These are phyloP conservation scores for Apiospora saccharicola DNA, from an alignment of 2,329 filamentous ascomycete genomes.

Conservation along the genomic window DNA sequence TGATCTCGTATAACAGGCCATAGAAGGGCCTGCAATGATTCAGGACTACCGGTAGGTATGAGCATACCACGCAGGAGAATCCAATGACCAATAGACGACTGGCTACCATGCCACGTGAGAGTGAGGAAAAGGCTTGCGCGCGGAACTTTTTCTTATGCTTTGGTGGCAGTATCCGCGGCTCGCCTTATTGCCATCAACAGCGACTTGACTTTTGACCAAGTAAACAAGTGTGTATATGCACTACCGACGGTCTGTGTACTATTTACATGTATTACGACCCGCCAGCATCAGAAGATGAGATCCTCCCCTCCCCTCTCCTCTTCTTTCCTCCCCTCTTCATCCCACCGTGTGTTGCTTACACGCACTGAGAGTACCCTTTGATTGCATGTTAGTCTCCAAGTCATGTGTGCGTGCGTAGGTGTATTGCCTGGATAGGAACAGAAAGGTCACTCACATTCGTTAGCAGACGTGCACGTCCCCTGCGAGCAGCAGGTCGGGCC, in stretches of 20 bases:
- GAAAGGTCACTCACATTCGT: not conserved
- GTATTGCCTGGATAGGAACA: not conserved
- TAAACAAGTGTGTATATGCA: not conserved
- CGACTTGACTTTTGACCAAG: too few species aligned
- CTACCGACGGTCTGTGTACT: not conserved
- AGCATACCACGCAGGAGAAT: too few species aligned
- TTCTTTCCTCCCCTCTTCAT: not conserved
- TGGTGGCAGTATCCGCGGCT: too few species aligned
- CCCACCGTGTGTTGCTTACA: not conserved
- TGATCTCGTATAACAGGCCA: too few species aligned
- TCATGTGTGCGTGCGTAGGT: too few species aligned
- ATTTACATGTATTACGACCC: conserved; percentile 5
- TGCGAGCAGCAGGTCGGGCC: conserved; percentile 16
- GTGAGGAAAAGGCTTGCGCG: too few species aligned
- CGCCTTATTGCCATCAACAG: too few species aligned
- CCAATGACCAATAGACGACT: too few species aligned
- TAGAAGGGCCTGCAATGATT: too few species aligned
- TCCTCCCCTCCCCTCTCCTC: not conserved
- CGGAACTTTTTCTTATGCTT: too few species aligned
- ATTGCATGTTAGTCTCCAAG: not conserved
- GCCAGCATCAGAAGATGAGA: not conserved
- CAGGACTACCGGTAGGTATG: too few species aligned
- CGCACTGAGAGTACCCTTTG: conserved; percentile 22
- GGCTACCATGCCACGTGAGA: too few species aligned
- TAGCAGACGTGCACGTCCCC: conserved; percentile 10